Conservation (phyloP, 192 early-diverging fungal genomes). For the Linnemannia hyalina region DNA sequence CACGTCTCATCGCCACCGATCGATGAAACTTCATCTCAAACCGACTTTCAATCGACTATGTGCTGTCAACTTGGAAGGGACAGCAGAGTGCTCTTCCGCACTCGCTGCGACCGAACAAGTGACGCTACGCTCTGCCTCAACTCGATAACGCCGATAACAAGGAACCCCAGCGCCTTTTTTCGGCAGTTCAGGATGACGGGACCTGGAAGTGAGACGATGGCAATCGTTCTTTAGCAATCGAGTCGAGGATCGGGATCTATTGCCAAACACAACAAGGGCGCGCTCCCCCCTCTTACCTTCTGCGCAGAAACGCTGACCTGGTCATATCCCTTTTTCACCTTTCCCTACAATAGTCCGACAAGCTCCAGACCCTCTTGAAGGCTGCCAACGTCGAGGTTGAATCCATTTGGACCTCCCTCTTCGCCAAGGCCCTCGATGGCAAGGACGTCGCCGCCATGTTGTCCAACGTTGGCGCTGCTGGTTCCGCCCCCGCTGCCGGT, state of each 20-base stretch:
- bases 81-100: too few species aligned
- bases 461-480: conserved; percentile 86
- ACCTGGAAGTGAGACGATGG: background rate
- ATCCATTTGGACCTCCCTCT: conserved; percentile 94
- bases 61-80: too few species aligned
- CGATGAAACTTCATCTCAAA: too few species aligned
- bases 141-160: background rate
- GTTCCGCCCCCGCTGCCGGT: conserved; percentile 59
- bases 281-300: background rate
- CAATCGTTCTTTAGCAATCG: background rate
- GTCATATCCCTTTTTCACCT: background rate
- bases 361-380: conserved; percentile 91
- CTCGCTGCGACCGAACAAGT: background rate
- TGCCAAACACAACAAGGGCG: background rate
- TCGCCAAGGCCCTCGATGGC: conserved; percentile 98
- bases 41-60: too few species aligned
- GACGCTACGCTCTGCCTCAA: background rate
- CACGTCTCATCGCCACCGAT: too few species aligned
- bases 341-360: conserved; percentile 80
- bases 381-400: conserved; percentile 94
- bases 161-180: background rate
- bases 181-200: background rate
- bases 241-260: background rate
- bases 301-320: conserved; percentile 2
- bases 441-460: conserved; percentile 92